Evolutionary conservation across 345 rosid species (phyloP).

Genomic region (Acer yangbiense): DNA sequence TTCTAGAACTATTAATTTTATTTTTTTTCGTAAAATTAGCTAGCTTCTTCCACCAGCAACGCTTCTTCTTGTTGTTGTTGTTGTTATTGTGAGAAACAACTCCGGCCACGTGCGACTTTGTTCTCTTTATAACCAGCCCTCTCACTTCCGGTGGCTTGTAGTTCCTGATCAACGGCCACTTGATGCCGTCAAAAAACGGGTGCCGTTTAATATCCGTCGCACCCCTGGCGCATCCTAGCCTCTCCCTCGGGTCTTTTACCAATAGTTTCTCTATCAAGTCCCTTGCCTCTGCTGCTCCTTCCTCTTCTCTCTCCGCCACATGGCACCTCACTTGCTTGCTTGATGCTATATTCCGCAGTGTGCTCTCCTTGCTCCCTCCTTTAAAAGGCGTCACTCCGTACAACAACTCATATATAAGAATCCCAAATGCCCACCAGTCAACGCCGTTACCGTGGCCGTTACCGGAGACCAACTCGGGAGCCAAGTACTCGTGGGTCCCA

Average conservation of each 20-base stretch:
- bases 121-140: constrained; percentile 48
- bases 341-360: constrained; percentile 68
- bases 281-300: constrained; percentile 54
- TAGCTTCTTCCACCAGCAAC: constrained; percentile 52
- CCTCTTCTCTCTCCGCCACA: constrained; percentile 40
- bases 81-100: constrained; percentile 27
- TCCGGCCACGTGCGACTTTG: constrained; percentile 36
- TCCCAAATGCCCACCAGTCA: constrained; percentile 98
- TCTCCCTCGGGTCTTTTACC: constrained; percentile 68
- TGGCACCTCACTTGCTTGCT: constrained; percentile 41
- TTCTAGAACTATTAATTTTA: constrained; percentile 17
- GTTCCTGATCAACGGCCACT: constrained; percentile 81
- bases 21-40: constrained; percentile 34
- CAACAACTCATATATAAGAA: constrained; percentile 66
- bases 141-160: constrained; percentile 72
- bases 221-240: constrained; percentile 80
- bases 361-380: constrained; percentile 67
- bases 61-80: constrained; percentile 30
- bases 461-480: constrained; percentile 81
- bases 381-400: constrained; percentile 84
- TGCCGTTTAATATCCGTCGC: constrained; percentile 83
- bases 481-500: constrained; percentile 94
- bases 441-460: constrained; percentile 90
- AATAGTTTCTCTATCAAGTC: constrained; percentile 75
- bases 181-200: constrained; percentile 67